A percentile compares a stretch with the other conserved stretches of the same genome.
phyloP scores from a whole-genome alignment of 768 basidiomycete genomes.

The Chalciporus chontae region DNA sequence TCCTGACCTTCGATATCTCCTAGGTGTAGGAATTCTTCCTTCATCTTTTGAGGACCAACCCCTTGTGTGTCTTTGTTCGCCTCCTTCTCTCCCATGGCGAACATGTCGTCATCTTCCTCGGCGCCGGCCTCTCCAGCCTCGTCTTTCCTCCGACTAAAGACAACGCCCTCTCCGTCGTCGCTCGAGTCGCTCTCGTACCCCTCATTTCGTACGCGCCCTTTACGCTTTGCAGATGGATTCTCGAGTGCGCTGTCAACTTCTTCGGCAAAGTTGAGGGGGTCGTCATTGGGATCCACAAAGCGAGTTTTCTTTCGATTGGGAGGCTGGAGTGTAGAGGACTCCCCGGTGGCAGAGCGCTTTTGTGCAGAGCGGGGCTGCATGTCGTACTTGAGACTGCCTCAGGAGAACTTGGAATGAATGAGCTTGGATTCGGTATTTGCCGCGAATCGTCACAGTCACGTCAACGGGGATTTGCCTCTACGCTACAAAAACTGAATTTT shows the following conservation, averaged over 20 bases:
- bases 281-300: conserved; percentile 72
- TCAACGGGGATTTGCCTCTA: too few relatives aligned
- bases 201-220: conserved; percentile 76
- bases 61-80: conserved; percentile 44
- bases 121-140: conserved; percentile 51
- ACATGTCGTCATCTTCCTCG: conserved; percentile 78
- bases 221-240: conserved; percentile 55
- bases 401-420: too few relatives aligned
- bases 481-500: too few relatives aligned
- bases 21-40: conserved; percentile 74
- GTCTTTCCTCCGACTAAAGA: conserved; percentile 66
- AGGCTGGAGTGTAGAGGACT: conserved; percentile 29
- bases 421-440: too few relatives aligned
- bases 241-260: conserved; percentile 76
- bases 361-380: conserved; percentile 40
- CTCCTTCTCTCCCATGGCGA: conserved; percentile 61
- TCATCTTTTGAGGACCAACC: conserved; percentile 51
- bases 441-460: not conserved
- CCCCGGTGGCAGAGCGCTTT: conserved; percentile 42
- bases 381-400: not conserved
- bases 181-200: conserved; percentile 94
- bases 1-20: conserved; percentile 98
- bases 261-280: conserved; percentile 72
- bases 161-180: conserved; percentile 94
- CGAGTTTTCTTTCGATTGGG: conserved; percentile 63